Evolutionary conservation across 306 rosid genomes (phyloP).

Genomic region (Vicia sativa): DNA sequence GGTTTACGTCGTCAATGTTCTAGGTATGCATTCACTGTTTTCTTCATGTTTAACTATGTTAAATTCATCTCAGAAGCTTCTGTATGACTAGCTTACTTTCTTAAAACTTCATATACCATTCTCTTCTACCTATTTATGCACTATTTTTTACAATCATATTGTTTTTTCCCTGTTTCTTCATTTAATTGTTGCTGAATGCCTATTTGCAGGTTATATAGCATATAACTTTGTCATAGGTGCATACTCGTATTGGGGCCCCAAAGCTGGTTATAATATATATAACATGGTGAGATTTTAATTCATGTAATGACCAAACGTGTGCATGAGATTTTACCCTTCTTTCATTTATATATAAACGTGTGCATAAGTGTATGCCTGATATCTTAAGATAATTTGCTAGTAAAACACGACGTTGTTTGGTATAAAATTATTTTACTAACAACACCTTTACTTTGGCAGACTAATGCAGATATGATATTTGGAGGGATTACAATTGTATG

Average conservation of each 20-base stretch:
- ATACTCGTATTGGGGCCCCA: slow-evolving; percentile 97
- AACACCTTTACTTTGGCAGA: slow-evolving; percentile 54
- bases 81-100: slow-evolving; percentile 22
- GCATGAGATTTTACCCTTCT: slow-evolving; percentile 27
- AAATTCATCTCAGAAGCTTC: slow-evolving; percentile 26
- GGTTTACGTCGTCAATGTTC: slow-evolving; percentile 71
- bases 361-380: not conserved
- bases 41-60: slow-evolving; percentile 9
- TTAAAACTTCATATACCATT: slow-evolving; percentile 9
- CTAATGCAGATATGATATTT: slow-evolving; percentile 79
- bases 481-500: slow-evolving; percentile 83
- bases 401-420: slow-evolving; percentile 28
- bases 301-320: slow-evolving; percentile 1
- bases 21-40: slow-evolving; percentile 56
- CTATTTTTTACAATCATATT: slow-evolving; percentile 9
- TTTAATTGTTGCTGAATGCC: slow-evolving; percentile 28
- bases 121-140: not conserved
- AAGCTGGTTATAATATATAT: slow-evolving; percentile 88
- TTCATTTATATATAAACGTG: too few species aligned
- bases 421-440: slow-evolving; percentile 36
- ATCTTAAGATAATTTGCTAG: slow-evolving; percentile 9
- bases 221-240: slow-evolving; percentile 93
- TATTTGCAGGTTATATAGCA: slow-evolving; percentile 68
- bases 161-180: slow-evolving; percentile 6
- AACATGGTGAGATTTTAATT: slow-evolving; percentile 64